These are phyloP conservation scores for Chytriomyces confervae DNA, from an alignment of 192 early-diverging fungal genomes.

Conservation along the genomic window DNA sequence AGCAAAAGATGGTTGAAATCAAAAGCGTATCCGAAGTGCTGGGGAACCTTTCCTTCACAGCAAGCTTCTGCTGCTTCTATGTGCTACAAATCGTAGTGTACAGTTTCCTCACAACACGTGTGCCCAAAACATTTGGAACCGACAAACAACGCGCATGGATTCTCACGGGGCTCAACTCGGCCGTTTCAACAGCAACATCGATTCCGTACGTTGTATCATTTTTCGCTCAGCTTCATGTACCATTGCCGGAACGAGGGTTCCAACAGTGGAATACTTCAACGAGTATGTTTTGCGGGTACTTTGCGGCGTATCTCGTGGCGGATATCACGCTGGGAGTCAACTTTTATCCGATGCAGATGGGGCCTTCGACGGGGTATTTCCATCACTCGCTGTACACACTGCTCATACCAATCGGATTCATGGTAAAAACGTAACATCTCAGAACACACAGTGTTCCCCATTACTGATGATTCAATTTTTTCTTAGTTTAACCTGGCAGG, in stretches of 20 bases:
- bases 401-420: constrained; percentile 11
- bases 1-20: too few relatives aligned
- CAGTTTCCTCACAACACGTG: neutral
- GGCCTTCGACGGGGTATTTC: constrained; percentile 60
- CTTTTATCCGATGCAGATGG: constrained; percentile 60
- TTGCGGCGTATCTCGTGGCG: constrained; percentile 56
- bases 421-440: neutral
- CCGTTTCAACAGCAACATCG: constrained; percentile 41
- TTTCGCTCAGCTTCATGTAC: neutral
- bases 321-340: constrained; percentile 60
- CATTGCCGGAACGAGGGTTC: constrained; percentile 33
- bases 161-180: constrained; percentile 47
- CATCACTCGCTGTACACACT: constrained; percentile 61
- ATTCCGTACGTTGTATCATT: constrained; percentile 35
- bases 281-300: constrained; percentile 50
- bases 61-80: neutral
- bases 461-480: too few relatives aligned
- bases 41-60: neutral
- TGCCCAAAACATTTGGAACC: constrained; percentile 34
- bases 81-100: neutral
- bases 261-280: constrained; percentile 26
- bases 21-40: neutral
- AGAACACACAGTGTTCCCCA: too few relatives aligned
- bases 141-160: constrained; percentile 55
- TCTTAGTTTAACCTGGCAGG: constrained; percentile 52